phyloP scores from a whole-genome alignment of 2,329 filamentous ascomycete species.

The Beauveria caledonica region DNA sequence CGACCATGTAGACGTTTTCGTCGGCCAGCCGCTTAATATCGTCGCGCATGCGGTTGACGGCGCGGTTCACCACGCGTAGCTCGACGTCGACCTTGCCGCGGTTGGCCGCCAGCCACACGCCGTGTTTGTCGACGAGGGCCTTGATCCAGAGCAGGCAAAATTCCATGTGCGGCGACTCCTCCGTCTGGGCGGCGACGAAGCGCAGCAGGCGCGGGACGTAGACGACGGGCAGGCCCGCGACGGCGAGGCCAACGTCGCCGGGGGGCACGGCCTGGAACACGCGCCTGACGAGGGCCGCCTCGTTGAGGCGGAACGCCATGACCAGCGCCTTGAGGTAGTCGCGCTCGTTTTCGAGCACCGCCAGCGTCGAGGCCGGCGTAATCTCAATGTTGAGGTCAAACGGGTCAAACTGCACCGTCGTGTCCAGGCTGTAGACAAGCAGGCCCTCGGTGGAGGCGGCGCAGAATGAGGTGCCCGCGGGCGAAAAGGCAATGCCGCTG shows the following conservation, averaged over 20 bases:
- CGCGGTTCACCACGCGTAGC: constrained; percentile 72
- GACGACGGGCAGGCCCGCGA: constrained; percentile 70
- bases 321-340: constrained; percentile 88
- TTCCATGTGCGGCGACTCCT: constrained; percentile 87
- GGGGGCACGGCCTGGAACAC: constrained; percentile 81
- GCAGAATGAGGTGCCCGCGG: constrained; percentile 83
- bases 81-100: constrained; percentile 74
- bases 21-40: constrained; percentile 79
- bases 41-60: constrained; percentile 69
- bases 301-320: constrained; percentile 96
- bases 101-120: constrained; percentile 75
- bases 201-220: constrained; percentile 81
- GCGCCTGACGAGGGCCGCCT: constrained; percentile 68
- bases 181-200: constrained; percentile 80
- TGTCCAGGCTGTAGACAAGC: constrained; percentile 86
- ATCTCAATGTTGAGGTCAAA: constrained; percentile 94
- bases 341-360: constrained; percentile 55
- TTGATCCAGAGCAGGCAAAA: constrained; percentile 93
- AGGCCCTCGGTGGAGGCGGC: constrained; percentile 92
- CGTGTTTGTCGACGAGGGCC: constrained; percentile 71
- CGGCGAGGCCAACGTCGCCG: constrained; percentile 65
- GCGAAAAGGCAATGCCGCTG: constrained; percentile 76
- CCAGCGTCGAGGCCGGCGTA: constrained; percentile 76
- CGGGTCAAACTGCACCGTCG: constrained; percentile 78
- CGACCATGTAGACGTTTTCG: constrained; percentile 81